phyloP scores from a whole-genome alignment of 2,329 filamentous ascomycete species.

The Elsinoe arachidis region DNA sequence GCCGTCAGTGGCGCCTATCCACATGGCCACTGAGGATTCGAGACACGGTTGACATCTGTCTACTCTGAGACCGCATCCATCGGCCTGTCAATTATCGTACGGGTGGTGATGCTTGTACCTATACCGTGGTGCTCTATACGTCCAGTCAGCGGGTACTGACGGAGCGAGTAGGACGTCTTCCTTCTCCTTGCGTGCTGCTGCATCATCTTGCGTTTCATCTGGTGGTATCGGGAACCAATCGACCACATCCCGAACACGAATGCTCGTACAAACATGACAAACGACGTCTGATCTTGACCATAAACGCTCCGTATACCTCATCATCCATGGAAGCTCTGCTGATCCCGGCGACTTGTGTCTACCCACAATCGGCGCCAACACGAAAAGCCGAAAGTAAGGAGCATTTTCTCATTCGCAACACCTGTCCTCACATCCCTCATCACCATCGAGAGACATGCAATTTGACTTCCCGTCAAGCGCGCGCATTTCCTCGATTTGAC shows the following conservation, averaged over 20 bases:
- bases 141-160: background rate
- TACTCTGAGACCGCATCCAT: background rate
- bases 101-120: background rate
- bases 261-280: background rate
- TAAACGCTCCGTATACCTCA: no score
- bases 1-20: constrained; percentile 7
- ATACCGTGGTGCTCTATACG: background rate
- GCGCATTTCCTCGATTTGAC: background rate
- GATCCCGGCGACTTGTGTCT: background rate
- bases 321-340: background rate
- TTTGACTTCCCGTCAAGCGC: background rate
- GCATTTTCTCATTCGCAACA: background rate
- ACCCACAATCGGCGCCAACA: constrained; percentile 4
- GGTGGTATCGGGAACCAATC: background rate
- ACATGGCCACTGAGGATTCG: background rate
- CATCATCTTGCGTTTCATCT: constrained; percentile 4
- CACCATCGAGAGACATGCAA: background rate
- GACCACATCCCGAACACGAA: background rate
- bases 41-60: background rate
- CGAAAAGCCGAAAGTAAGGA: constrained; percentile 5
- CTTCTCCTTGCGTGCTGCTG: background rate
- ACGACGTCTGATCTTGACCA: background rate
- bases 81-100: background rate
- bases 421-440: background rate
- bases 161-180: background rate